phyloP scores from a whole-genome alignment of 768 basidiomycete species.

The Astraeus odoratus region DNA sequence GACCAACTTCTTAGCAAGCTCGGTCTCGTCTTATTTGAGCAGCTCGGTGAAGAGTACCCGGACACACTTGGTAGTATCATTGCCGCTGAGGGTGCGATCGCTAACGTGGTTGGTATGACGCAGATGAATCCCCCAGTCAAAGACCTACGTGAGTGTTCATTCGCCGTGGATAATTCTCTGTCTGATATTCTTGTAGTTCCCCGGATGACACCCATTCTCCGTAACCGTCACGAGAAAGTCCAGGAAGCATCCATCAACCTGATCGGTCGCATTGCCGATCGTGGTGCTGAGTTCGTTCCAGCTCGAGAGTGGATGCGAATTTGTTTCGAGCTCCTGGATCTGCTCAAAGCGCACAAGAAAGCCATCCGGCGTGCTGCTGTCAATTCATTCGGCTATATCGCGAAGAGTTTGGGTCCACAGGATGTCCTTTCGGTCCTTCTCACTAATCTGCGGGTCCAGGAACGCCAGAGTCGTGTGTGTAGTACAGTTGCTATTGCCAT shows the following conservation, averaged over 20 bases:
- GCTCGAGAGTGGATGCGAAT: constrained; percentile 99
- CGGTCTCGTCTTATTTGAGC: constrained; percentile 94
- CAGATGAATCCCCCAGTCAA: constrained; percentile 99
- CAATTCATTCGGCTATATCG: constrained; percentile 99
- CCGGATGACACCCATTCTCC: constrained; percentile 99
- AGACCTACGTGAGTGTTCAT: constrained; percentile 76
- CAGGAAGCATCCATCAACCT: constrained; percentile 99
- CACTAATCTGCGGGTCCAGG: constrained; percentile 96
- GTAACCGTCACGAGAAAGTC: constrained; percentile 98
- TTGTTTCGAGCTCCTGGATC: constrained; percentile 94
- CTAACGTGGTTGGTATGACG: constrained; percentile 99
- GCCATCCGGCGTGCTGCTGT: constrained; percentile 97
- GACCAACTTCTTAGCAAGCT: constrained; percentile 93
- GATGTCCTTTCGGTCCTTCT: constrained; percentile 94
- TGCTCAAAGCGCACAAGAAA: constrained; percentile 98
- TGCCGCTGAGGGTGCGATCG: constrained; percentile 96
- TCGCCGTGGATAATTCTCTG: background rate
- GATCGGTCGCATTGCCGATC: constrained; percentile 99
- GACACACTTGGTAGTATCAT: constrained; percentile 99
- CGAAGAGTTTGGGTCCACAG: constrained; percentile 98
- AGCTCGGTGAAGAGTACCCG: constrained; percentile 98
- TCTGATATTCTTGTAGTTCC: constrained; percentile 55
- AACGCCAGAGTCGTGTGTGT: constrained; percentile 97
- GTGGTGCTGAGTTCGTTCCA: constrained; percentile 97
- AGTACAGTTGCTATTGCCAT: constrained; percentile 97